Conservation (phyloP, 495 filamentous ascomycete genomes). For the Penicillium taxi region DNA sequence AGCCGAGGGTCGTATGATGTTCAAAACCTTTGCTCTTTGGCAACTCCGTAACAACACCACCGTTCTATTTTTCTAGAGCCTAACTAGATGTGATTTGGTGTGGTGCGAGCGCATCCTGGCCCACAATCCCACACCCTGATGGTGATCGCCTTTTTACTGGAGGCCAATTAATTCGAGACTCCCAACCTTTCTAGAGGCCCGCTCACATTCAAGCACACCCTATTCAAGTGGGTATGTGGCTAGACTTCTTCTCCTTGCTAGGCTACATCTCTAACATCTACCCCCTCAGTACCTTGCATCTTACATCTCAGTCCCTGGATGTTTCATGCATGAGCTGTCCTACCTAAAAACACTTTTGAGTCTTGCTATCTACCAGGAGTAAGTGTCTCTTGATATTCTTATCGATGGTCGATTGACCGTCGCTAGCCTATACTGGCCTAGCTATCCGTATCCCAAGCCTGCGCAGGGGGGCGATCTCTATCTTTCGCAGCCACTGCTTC, state of each 20-base stretch:
- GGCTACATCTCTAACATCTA: constrained; percentile 12
- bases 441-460: neutral
- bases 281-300: constrained; percentile 13
- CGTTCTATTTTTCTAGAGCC: too few species aligned
- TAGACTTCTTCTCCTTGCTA: constrained; percentile 9
- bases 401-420: neutral
- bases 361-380: neutral
- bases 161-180: constrained; percentile 16
- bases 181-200: constrained; percentile 11
- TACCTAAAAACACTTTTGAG: neutral
- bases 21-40: too few species aligned
- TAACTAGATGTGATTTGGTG: constrained; percentile 6
- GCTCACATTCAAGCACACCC: constrained; percentile 13
- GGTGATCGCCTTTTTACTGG: constrained; percentile 12
- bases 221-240: constrained; percentile 15
- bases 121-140: constrained; percentile 10
- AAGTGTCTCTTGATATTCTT: too few species aligned
- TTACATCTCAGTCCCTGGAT: constrained; percentile 1
- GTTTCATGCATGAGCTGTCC: neutral
- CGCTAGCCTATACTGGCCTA: neutral
- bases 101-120: constrained; percentile 8
- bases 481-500: neutral
- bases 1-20: too few species aligned
- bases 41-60: too few species aligned
- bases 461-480: neutral